Conservation (phyloP, 345 rosid genomes). For the Pugionium cornutum region DNA sequence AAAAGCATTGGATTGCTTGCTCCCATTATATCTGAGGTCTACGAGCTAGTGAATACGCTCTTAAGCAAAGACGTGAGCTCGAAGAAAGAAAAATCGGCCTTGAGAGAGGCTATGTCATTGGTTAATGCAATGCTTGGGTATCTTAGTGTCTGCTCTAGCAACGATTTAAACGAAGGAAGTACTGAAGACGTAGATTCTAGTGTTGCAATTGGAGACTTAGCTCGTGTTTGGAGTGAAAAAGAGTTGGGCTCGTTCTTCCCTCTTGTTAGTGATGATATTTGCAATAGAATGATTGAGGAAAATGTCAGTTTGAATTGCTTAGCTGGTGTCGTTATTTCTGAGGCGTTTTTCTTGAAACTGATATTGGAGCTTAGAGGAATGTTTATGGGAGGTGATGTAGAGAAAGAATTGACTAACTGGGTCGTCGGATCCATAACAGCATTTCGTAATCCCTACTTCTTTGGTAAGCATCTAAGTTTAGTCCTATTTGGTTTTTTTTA, state of each 20-base stretch:
- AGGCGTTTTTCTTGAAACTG: conserved; percentile 52
- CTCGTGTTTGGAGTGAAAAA: too few relatives aligned
- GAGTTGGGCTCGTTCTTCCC: too few relatives aligned
- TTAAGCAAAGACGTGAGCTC: conserved; percentile 36
- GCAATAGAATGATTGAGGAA: conserved; percentile 17
- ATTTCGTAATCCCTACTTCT: conserved; percentile 37
- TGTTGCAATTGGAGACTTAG: too few relatives aligned
- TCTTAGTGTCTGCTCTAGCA: background rate
- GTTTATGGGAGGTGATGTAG: conserved; percentile 32
- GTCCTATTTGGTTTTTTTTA: background rate
- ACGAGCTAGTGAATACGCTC: conserved; percentile 39
- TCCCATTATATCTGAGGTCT: conserved; percentile 48
- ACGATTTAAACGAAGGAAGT: too few relatives aligned
- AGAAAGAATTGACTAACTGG: conserved; percentile 52
- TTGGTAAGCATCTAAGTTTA: conserved; percentile 5
- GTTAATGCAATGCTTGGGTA: conserved; percentile 52
- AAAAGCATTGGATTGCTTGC: conserved; percentile 56
- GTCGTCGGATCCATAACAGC: conserved; percentile 52
- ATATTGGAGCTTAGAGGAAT: background rate
- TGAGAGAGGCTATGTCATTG: conserved; percentile 42
- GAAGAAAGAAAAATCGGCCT: conserved; percentile 44
- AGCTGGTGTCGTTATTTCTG: conserved; percentile 52
- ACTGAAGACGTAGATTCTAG: too few relatives aligned
- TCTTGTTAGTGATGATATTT: too few relatives aligned
- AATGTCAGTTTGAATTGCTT: conserved; percentile 44